These are phyloP conservation scores for Microbotryum scabiosae DNA, from an alignment of 1,284 basidiomycete species.

Conservation along the genomic window DNA sequence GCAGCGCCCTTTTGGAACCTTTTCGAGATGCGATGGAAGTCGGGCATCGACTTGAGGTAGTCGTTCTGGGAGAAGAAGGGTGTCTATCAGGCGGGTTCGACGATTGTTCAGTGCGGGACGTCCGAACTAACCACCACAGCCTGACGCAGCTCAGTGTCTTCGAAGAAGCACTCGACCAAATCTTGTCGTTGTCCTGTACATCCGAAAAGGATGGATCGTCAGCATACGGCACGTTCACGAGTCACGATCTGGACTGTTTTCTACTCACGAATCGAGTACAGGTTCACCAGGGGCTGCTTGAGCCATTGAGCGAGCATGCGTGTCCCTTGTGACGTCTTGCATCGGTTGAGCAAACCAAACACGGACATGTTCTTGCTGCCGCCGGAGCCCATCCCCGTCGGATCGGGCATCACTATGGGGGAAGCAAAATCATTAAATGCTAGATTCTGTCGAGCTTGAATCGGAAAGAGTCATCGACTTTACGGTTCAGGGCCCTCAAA, in stretches of 20 bases:
- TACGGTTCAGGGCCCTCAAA: slow-evolving; percentile 74
- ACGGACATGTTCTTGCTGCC: slow-evolving; percentile 67
- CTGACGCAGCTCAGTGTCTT: slow-evolving; percentile 63
- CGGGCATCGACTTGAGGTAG: slow-evolving; percentile 82
- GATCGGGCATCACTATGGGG: slow-evolving; percentile 28
- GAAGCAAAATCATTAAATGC: background rate
- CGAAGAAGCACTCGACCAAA: slow-evolving; percentile 77
- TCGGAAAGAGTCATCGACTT: background rate
- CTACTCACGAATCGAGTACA: slow-evolving; percentile 78
- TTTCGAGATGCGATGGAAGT: slow-evolving; percentile 87
- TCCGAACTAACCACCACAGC: slow-evolving; percentile 55
- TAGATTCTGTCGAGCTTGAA: background rate
- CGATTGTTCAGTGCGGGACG: background rate
- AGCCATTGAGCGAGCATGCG: slow-evolving; percentile 85
- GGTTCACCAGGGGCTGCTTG: slow-evolving; percentile 90
- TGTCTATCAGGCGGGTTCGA: background rate
- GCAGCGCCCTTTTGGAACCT: slow-evolving; percentile 80
- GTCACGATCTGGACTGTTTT: slow-evolving; percentile 3
- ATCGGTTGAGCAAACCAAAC: slow-evolving; percentile 83
- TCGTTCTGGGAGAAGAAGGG: slow-evolving; percentile 55
- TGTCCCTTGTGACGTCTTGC: slow-evolving; percentile 94
- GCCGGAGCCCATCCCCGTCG: slow-evolving; percentile 21
- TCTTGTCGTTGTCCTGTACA: slow-evolving; percentile 65
- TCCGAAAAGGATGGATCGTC: background rate
- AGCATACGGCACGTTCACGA: no score